phyloP scores from a whole-genome alignment of 2,329 filamentous ascomycete genomes.

The Conoideocrella luteorostrata region DNA sequence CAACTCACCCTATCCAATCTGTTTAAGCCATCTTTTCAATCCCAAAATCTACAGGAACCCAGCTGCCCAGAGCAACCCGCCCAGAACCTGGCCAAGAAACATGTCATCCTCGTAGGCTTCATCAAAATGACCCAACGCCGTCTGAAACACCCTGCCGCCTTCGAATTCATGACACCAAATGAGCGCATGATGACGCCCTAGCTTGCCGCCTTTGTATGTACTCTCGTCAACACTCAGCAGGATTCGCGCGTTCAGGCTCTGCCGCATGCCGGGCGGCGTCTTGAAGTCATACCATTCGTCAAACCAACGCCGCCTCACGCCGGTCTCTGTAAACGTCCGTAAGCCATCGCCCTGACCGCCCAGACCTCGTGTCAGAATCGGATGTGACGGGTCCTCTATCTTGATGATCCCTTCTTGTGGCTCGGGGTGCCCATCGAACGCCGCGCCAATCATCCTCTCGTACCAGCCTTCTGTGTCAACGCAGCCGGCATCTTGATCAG shows the following conservation, averaged over 20 bases:
- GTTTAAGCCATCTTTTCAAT: too few relatives aligned
- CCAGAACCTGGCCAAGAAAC: background rate
- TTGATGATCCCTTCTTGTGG: conserved; percentile 26
- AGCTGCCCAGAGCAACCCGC: background rate
- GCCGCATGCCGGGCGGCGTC: conserved; percentile 22
- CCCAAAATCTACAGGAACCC: background rate
- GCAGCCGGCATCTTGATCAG: conserved; percentile 17
- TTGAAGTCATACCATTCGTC: conserved; percentile 40
- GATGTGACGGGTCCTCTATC: conserved; percentile 17
- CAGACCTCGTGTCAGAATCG: conserved; percentile 23
- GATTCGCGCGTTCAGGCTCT: conserved; percentile 20
- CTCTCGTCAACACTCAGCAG: conserved; percentile 30
- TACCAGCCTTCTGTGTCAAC: conserved; percentile 30
- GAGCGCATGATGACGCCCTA: conserved; percentile 31
- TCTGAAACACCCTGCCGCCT: conserved; percentile 33
- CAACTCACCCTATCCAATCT: too few relatives aligned
- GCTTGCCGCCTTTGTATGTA: conserved; percentile 27
- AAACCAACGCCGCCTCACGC: conserved; percentile 18
- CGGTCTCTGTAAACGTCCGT: conserved; percentile 2
- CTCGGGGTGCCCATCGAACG: conserved; percentile 31
- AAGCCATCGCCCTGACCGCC: background rate
- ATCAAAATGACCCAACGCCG: conserved; percentile 35
- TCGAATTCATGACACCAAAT: conserved; percentile 34
- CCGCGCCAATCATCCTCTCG: conserved; percentile 29
- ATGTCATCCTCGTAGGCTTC: conserved; percentile 28